Conservation (phyloP, 2,329 filamentous ascomycete species). For the Sporothrix humicola region DNA sequence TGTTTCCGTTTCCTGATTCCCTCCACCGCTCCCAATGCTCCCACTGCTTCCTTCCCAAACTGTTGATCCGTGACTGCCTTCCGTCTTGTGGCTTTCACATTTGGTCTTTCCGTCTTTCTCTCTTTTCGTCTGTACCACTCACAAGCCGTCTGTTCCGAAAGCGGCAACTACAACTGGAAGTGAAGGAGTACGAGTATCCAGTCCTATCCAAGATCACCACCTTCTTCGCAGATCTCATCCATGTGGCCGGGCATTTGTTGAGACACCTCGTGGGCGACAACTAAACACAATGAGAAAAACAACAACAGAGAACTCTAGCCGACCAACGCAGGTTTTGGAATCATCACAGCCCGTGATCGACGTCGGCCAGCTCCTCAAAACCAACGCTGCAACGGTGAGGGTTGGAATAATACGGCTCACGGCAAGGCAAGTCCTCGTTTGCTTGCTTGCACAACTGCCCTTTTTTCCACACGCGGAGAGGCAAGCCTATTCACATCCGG, state of each 20-base stretch:
- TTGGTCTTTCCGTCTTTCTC: background rate
- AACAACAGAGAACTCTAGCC: background rate
- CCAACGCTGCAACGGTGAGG: background rate
- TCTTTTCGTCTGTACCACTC: background rate
- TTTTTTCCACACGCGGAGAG: background rate
- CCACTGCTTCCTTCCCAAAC: background rate
- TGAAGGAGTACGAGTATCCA: too few species aligned
- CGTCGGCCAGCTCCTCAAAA: background rate
- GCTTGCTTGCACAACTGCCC: background rate
- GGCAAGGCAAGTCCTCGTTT: background rate
- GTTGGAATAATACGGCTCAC: conserved; percentile 21
- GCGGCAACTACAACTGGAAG: background rate
- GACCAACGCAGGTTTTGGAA: background rate
- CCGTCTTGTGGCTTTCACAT: too few species aligned
- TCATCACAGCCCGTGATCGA: background rate
- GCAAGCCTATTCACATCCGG: conserved; percentile 23
- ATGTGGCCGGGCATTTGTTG: background rate
- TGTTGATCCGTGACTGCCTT: background rate
- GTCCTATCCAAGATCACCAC: too few species aligned
- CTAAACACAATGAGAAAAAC: too few species aligned
- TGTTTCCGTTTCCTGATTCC: background rate
- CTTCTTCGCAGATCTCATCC: background rate
- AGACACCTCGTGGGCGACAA: conserved; percentile 14
- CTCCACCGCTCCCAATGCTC: too few species aligned
- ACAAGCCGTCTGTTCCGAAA: conserved; percentile 6